Base-by-base conservation (phyloP, 2,329 filamentous ascomycete species). In the Botrytis cinerea region DNA sequence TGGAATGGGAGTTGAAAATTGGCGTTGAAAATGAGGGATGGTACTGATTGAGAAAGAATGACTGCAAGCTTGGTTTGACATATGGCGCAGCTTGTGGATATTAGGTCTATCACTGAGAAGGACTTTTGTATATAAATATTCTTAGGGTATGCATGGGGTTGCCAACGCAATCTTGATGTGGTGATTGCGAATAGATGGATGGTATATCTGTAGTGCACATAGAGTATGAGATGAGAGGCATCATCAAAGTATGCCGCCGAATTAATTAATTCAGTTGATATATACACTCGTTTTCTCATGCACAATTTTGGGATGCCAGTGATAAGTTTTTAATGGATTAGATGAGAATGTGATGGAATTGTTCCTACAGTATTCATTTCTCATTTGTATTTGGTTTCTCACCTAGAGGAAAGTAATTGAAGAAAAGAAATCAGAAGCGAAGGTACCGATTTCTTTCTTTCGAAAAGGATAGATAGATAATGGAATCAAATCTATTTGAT, bases 1-100 rank as follows among this genome's bases (percentile, higher is more conserved):
- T 70, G 68, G 40, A 70, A 46, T 45, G 12, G 54, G 57, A 18
- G 48, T 69, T 69, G 63, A 45, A 43, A 32, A 51, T 43, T 54
- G 46, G 46, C 28, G 64, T 54, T 68, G 40, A 62, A 46, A 57
- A 28, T 32, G 51, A 57, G 14, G 51, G n/a, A 62, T 61, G 54
- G 43, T 38, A 18, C 54, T 57, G 48, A 32, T 68, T 25, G n/a
- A 69, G 66, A 32, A 51, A 51, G 20, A n/a, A 54, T 12, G 46
- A 22, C 16, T 57, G 10, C 38, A 57, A 32, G 66, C 48, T 43
- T 43, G 16, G 35, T 16, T 54, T 63, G 18, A 20, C 61, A 45
- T 57, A 35, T 38, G 12, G 38, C 61, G 43, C 28, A 38, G 38
- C 66, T 69, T 57, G 48, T 57, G 35, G n/a, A 69, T 45, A 69